A percentile compares a stretch with the other conserved stretches of the same genome.
These are phyloP conservation scores for Eutypa lata DNA, from an alignment of 2,329 filamentous ascomycete species.

Conservation along the genomic window DNA sequence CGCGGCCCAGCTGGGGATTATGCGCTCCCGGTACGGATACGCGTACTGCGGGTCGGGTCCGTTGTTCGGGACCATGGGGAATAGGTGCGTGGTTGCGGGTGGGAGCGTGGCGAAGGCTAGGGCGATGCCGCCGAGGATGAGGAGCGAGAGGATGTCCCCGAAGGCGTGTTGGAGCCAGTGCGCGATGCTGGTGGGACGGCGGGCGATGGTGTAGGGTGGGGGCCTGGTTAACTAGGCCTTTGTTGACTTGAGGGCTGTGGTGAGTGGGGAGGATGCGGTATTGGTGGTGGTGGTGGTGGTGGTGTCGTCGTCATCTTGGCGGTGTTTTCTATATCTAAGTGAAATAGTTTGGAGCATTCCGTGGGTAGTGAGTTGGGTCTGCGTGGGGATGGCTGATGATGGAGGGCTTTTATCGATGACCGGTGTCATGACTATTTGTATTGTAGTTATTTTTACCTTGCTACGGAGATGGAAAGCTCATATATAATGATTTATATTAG, in stretches of 20 bases:
- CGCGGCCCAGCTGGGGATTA: constrained; percentile 57
- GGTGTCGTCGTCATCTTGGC: background rate
- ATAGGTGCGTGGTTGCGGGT: constrained; percentile 46
- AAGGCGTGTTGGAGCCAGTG: background rate
- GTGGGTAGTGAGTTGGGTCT: background rate
- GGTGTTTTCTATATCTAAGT: background rate
- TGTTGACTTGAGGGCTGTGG: background rate
- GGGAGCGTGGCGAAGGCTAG: background rate
- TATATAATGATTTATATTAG: too few relatives aligned
- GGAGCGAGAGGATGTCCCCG: background rate
- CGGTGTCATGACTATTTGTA: background rate
- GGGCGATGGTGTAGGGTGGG: background rate
- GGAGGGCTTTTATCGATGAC: background rate
- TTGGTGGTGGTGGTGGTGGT: background rate
- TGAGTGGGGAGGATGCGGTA: background rate
- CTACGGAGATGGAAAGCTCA: too few relatives aligned
- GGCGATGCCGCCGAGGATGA: background rate
- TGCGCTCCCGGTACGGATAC: constrained; percentile 61
- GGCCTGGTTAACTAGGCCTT: background rate
- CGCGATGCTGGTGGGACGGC: background rate
- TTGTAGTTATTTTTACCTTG: too few relatives aligned
- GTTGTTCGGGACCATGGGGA: constrained; percentile 52
- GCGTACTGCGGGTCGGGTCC: constrained; percentile 63
- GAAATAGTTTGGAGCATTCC: background rate
- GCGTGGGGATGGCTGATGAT: background rate